Evolutionary conservation across 192 early-diverging fungal species (phyloP).

Genomic region (Podila verticillata): DNA sequence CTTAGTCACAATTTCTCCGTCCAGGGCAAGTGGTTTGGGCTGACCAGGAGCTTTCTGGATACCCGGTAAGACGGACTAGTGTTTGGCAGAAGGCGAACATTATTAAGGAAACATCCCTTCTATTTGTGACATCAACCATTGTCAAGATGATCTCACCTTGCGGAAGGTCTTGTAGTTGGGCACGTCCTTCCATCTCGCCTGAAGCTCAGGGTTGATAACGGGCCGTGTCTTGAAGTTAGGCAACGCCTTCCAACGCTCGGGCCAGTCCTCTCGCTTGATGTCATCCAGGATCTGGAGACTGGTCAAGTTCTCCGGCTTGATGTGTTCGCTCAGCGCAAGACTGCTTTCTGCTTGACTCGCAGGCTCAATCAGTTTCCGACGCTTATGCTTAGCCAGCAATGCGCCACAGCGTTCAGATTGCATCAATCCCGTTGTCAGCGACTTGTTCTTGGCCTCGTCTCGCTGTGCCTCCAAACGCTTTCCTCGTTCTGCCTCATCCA

Average conservation of each 20-base stretch:
- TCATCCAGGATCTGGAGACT: slow-evolving; percentile 16
- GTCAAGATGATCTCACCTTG: slow-evolving; percentile 7
- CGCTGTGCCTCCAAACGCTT: not conserved
- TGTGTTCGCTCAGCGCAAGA: not conserved
- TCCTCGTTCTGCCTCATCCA: slow-evolving; percentile 27
- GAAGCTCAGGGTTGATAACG: not conserved
- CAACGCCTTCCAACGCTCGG: slow-evolving; percentile 35
- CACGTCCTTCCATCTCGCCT: slow-evolving; percentile 37
- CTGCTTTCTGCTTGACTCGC: not conserved
- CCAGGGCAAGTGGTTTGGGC: slow-evolving; percentile 10
- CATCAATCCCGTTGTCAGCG: slow-evolving; percentile 11
- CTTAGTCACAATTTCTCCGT: slow-evolving; percentile 19
- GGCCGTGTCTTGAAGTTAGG: slow-evolving; percentile 30
- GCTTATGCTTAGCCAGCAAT: slow-evolving; percentile 24
- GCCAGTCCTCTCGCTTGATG: slow-evolving; percentile 31
- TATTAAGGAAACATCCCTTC: not conserved
- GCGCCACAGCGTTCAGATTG: slow-evolving; percentile 21
- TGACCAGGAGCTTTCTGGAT: not conserved
- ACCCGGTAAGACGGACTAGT: slow-evolving; percentile 30
- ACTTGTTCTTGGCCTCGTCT: not conserved
- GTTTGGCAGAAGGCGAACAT: not conserved
- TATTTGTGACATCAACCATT: not conserved
- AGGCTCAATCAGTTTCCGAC: slow-evolving; percentile 11
- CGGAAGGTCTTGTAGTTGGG: slow-evolving; percentile 47
- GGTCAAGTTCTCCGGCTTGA: not conserved